A percentile compares a stretch with the other conserved stretches of the same genome.
These are phyloP conservation scores for Metroxylon sagu DNA, from an alignment of 176 grass and related monocot genomes.

Conservation along the genomic window DNA sequence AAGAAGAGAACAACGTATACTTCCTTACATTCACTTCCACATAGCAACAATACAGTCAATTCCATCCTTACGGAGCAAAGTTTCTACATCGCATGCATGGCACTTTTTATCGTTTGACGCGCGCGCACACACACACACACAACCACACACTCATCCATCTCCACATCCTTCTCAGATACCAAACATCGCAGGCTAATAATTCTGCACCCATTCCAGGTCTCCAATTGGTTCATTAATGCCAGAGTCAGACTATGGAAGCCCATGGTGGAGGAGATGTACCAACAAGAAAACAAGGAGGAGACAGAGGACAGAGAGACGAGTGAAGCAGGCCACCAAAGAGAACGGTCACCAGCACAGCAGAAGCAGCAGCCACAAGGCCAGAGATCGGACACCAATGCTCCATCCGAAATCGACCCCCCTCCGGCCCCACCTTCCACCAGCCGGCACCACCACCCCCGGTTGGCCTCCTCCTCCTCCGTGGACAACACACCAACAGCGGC, in stretches of 20 bases:
- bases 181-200: too few species aligned
- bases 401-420: conserved; percentile 25
- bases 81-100: too few species aligned
- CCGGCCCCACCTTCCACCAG: conserved; percentile 32
- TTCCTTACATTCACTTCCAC: too few species aligned
- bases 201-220: conserved; percentile 35
- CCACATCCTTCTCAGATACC: too few species aligned
- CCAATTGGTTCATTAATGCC: conserved; percentile 99
- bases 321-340: conserved; percentile 17
- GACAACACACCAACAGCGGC: conserved; percentile 5
- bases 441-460: conserved; percentile 20
- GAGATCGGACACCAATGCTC: conserved; percentile 22
- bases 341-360: conserved; percentile 32
- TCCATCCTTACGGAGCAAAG: too few species aligned
- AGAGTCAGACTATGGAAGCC: conserved; percentile 98
- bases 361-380: conserved; percentile 12
- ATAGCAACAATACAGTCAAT: too few species aligned
- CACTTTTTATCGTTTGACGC: too few species aligned
- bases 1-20: too few species aligned
- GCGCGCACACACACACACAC: too few species aligned
- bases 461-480: conserved; percentile 26
- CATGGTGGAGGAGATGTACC: conserved; percentile 99
- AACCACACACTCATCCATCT: too few species aligned
- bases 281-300: conserved; percentile 63
- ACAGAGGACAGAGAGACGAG: conserved; percentile 17